A percentile compares a stretch with the other conserved stretches of the same genome.
Evolutionary conservation across 805 yeast species (phyloP).

Genomic region (Kodamaea hsintzibuensis): DNA sequence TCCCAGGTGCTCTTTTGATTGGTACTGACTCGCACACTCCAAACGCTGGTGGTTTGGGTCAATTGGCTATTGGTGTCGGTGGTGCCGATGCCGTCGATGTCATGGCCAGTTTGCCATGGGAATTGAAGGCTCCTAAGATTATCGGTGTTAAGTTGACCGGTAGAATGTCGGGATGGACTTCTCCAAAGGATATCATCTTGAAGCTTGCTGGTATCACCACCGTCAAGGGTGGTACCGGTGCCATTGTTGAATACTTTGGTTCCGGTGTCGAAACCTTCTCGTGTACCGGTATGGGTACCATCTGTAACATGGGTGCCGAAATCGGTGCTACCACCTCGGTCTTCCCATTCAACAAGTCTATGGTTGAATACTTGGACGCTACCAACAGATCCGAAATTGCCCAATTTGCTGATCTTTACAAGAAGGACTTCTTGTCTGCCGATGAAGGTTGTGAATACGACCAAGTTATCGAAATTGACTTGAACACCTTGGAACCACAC

Average conservation of each 20-base stretch:
- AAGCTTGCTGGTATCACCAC: slow-evolving; percentile 89
- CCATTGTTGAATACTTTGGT: slow-evolving; percentile 94
- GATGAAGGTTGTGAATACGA: slow-evolving; percentile 91
- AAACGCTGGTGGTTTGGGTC: slow-evolving; percentile 98
- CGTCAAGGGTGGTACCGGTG: slow-evolving; percentile 98
- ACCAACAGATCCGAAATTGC: slow-evolving; percentile 86
- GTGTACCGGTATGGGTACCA: slow-evolving; percentile 99
- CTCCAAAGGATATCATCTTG: slow-evolving; percentile 96
- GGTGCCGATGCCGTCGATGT: slow-evolving; percentile 99
- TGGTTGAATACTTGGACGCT: slow-evolving; percentile 74
- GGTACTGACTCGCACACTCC: slow-evolving; percentile 99
- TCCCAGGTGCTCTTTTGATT: slow-evolving; percentile 94
- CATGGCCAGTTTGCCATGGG: slow-evolving; percentile 97
- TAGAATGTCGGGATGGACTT: slow-evolving; percentile 84
- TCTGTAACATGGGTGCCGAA: slow-evolving; percentile 99
- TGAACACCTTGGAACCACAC: slow-evolving; percentile 87
- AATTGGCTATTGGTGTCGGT: slow-evolving; percentile 97
- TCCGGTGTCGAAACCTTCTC: slow-evolving; percentile 86
- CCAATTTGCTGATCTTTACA: slow-evolving; percentile 67
- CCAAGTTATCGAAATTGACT: slow-evolving; percentile 85
- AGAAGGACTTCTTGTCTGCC: slow-evolving; percentile 67
- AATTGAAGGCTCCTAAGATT: slow-evolving; percentile 93
- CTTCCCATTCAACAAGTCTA: slow-evolving; percentile 87
- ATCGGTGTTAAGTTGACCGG: slow-evolving; percentile 95
- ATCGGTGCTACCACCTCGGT: slow-evolving; percentile 98